Conservation (phyloP, 2,329 filamentous ascomycete species). For the Trichoderma sp. region DNA sequence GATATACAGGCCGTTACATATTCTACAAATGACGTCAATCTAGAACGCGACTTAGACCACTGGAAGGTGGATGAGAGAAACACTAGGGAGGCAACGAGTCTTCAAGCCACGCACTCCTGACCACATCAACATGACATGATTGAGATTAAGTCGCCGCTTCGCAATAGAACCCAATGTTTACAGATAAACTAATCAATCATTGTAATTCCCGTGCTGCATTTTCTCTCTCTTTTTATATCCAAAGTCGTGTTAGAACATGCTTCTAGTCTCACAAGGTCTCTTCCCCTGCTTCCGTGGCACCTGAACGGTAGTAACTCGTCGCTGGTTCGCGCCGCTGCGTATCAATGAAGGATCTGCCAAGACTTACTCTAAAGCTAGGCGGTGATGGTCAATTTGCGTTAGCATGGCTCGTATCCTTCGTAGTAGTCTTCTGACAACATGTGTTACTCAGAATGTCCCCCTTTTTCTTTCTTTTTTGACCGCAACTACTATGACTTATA, state of each 20-base stretch:
- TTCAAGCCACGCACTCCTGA: background rate
- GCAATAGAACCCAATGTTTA: background rate
- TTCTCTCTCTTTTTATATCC: background rate
- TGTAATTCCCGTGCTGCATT: background rate
- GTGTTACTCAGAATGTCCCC: background rate
- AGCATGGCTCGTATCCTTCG: background rate
- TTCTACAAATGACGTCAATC: background rate
- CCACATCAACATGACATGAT: background rate
- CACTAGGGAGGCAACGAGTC: background rate
- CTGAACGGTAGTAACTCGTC: background rate
- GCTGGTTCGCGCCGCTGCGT: background rate
- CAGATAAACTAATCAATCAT: background rate
- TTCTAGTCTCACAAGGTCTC: background rate
- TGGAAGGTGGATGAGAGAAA: background rate
- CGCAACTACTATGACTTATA: too few relatives aligned
- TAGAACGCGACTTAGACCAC: background rate
- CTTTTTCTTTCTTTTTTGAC: background rate
- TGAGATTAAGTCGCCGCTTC: background rate
- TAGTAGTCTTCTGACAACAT: background rate
- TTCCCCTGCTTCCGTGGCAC: background rate
- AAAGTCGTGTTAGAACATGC: background rate
- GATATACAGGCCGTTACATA: background rate
- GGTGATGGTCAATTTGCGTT: background rate
- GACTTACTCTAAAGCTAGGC: background rate
- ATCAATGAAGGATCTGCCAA: background rate